Evolutionary conservation across 2,329 filamentous ascomycete species (phyloP).

Genomic region (Pseudogymnoascus sp.): DNA sequence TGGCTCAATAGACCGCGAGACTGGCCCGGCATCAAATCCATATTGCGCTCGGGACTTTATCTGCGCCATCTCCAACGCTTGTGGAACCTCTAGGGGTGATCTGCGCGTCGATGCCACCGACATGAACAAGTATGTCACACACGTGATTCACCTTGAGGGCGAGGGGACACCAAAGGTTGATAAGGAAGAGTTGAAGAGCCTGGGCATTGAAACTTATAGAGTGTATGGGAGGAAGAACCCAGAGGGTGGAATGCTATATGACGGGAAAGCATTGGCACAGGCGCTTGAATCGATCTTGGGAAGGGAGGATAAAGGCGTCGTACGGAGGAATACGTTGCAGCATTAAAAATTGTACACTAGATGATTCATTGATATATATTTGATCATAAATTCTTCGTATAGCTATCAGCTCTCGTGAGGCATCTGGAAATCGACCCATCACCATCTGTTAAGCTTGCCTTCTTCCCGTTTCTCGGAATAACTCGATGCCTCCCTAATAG

Average conservation of each 20-base stretch:
- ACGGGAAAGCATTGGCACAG: constrained; percentile 65
- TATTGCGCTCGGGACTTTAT: constrained; percentile 78
- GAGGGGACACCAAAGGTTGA: constrained; percentile 65
- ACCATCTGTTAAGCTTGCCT: not conserved
- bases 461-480: not conserved
- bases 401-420: not conserved
- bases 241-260: constrained; percentile 57
- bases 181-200: constrained; percentile 48
- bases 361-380: not conserved
- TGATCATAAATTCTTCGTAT: not conserved
- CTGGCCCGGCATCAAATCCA: constrained; percentile 57
- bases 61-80: constrained; percentile 67
- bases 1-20: constrained; percentile 77
- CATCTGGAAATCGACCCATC: not conserved
- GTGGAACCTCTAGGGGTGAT: constrained; percentile 26
- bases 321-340: constrained; percentile 52
- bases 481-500: not conserved
- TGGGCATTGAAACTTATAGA: constrained; percentile 71
- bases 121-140: constrained; percentile 60
- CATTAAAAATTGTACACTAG: not conserved
- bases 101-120: constrained; percentile 27
- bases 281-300: constrained; percentile 73
- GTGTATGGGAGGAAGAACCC: constrained; percentile 63
- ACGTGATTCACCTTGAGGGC: constrained; percentile 73
- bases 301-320: constrained; percentile 45